phyloP scores from a whole-genome alignment of 257 asterid species.

The Capsicum pubescens region DNA sequence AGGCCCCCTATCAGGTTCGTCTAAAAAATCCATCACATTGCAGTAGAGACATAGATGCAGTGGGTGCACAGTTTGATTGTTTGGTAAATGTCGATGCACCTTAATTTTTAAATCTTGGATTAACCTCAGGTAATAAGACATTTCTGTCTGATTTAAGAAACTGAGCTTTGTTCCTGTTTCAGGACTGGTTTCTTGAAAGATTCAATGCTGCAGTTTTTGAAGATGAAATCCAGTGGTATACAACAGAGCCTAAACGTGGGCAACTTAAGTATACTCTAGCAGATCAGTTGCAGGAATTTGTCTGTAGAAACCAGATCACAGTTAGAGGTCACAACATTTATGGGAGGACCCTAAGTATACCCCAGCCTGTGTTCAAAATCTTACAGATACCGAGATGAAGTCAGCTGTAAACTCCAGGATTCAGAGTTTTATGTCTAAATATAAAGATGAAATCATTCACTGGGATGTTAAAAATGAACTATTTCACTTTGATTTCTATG shows the following conservation, averaged over 20 bases:
- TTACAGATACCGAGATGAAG: conserved; percentile 37
- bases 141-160: no score
- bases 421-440: conserved; percentile 45
- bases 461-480: conserved; percentile 59
- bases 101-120: no score
- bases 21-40: neutral
- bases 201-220: conserved; percentile 54
- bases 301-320: conserved; percentile 44
- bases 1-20: conserved; percentile 51
- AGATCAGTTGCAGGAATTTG: conserved; percentile 49
- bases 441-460: conserved; percentile 50
- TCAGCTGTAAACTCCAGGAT: conserved; percentile 47
- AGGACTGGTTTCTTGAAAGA: conserved; percentile 51
- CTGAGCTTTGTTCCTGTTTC: conserved; percentile 10
- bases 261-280: conserved; percentile 48
- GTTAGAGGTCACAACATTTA: conserved; percentile 55
- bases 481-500: conserved; percentile 49
- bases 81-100: no score
- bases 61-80: neutral
- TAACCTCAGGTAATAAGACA: no score
- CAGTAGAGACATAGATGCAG: neutral
- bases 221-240: conserved; percentile 55
- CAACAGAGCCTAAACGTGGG: conserved; percentile 46
- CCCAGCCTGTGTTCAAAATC: conserved; percentile 53
- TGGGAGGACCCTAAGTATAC: conserved; percentile 50